Evolutionary conservation across 2,329 filamentous ascomycete species (phyloP).

Genomic region (Hymenoscyphus scutula): DNA sequence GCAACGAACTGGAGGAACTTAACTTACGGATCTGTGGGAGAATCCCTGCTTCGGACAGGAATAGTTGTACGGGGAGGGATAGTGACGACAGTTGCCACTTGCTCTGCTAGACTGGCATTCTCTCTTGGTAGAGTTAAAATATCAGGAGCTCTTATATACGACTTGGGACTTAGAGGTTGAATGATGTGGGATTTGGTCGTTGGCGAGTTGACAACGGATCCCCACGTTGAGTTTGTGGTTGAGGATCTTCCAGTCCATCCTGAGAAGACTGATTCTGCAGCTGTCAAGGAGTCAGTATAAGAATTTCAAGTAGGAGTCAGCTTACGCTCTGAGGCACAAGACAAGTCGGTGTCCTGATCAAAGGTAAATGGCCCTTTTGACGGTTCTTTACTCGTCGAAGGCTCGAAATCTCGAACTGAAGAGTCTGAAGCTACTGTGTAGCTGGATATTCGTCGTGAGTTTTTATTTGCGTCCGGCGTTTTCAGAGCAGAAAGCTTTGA

Average conservation of each 20-base stretch:
- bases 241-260: slow-evolving; percentile 42
- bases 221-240: slow-evolving; percentile 38
- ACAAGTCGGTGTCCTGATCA: slow-evolving; percentile 16
- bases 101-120: slow-evolving; percentile 34
- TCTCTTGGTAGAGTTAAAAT: slow-evolving; percentile 39
- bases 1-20: neutral
- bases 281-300: slow-evolving; percentile 21
- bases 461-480: slow-evolving; percentile 14
- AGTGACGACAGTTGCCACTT: slow-evolving; percentile 39
- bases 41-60: slow-evolving; percentile 24
- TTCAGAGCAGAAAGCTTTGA: slow-evolving; percentile 11
- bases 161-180: slow-evolving; percentile 43
- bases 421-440: slow-evolving; percentile 23
- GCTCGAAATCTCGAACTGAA: slow-evolving; percentile 15
- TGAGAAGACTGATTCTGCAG: slow-evolving; percentile 46
- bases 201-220: slow-evolving; percentile 34
- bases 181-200: slow-evolving; percentile 30
- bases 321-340: slow-evolving; percentile 29
- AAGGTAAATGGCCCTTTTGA: slow-evolving; percentile 17
- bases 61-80: slow-evolving; percentile 34
- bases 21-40: slow-evolving; percentile 20
- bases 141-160: slow-evolving; percentile 44
- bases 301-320: neutral
- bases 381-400: slow-evolving; percentile 15
- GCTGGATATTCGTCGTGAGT: slow-evolving; percentile 20